Base-by-base conservation (phyloP, 768 basidiomycete genomes). In the Lactarius hengduanensis region DNA sequence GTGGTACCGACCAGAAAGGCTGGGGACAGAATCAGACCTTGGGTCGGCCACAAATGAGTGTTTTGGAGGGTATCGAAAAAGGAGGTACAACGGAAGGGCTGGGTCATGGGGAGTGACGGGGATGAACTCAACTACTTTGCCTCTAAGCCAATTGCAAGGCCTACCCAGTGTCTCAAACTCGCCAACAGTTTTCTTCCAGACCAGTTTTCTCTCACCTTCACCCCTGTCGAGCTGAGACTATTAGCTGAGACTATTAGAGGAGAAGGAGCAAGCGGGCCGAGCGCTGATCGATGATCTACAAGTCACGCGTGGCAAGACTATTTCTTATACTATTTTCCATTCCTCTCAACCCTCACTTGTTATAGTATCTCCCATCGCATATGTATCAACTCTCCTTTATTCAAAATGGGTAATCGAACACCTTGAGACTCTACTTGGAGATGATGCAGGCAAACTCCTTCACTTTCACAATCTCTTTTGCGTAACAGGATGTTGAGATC, bases 61-160 rank as follows among this genome's bases (percentile, higher is more conserved):
- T 26, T 26, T 26, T 26, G 83, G 47, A 84, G 74, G 9, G 77
- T 36, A 36, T 36, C 36, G 36, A 36, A 11, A 36, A 95, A 96
- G 1, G 89, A 86, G 85, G 73, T 96, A 95, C 77, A 91, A 79
- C 16, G 91, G 74, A 95, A 95, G 0, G 40, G 26, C 28, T 60
- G 67, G 38, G 69, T 65, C n/a, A 64, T 56, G 69, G 57, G 63
- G 36, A 68, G 66, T 38, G 56, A 53, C 50, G 13, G 72, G 73
- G 74, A 75, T 69, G 71, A 72, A 80, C 82, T 79, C 77, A 34
- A 34, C 32, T 34, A 34, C 32, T 34, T 34, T 9, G 32, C 8
- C 79, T 66, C 85, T 83, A 9, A 93, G 78, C 86, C 88, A 92
- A 62, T 87, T 85, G 47, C 80, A 77, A 30, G 87, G 83, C 40